Evolutionary conservation across 805 yeast genomes (phyloP).

Genomic region (Schizosaccharomyces octosporus): DNA sequence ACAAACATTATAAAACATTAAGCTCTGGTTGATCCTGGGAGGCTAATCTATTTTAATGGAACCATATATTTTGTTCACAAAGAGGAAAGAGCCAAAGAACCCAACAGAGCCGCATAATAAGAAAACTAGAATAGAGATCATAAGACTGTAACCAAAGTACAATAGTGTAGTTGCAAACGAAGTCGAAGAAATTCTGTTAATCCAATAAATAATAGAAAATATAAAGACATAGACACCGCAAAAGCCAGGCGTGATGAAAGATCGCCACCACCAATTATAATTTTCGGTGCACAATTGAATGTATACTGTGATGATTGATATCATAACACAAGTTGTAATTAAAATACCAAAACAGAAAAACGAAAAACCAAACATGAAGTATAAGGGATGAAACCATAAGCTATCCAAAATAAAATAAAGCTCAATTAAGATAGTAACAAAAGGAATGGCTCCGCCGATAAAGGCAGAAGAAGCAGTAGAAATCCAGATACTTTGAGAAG

Average conservation of each 20-base stretch:
- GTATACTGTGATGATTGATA: slow-evolving; percentile 58
- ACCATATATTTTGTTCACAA: slow-evolving; percentile 56
- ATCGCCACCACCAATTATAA: slow-evolving; percentile 95
- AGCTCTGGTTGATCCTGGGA: too few relatives aligned
- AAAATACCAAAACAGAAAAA: slow-evolving; percentile 69
- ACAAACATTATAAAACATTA: too few relatives aligned
- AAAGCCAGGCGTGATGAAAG: slow-evolving; percentile 69
- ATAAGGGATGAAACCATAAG: slow-evolving; percentile 79
- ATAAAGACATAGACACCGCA: slow-evolving; percentile 63
- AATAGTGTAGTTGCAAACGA: slow-evolving; percentile 49
- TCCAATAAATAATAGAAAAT: slow-evolving; percentile 40
- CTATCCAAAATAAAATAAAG: slow-evolving; percentile 78
- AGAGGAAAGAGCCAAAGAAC: slow-evolving; percentile 44
- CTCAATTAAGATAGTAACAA: slow-evolving; percentile 84
- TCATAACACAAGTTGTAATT: slow-evolving; percentile 56
- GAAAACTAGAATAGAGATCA: slow-evolving; percentile 48
- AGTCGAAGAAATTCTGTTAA: slow-evolving; percentile 32
- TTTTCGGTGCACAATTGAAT: slow-evolving; percentile 72
- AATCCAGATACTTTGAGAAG: slow-evolving; percentile 67
- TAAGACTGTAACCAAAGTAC: slow-evolving; percentile 58
- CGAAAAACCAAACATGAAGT: slow-evolving; percentile 92
- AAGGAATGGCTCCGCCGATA: slow-evolving; percentile 77
- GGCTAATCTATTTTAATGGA: slow-evolving; percentile 61
- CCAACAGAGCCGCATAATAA: slow-evolving; percentile 77
- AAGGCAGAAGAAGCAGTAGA: slow-evolving; percentile 40